Conservation (phyloP, 345 rosid species). For the Populus pruinosa region DNA sequence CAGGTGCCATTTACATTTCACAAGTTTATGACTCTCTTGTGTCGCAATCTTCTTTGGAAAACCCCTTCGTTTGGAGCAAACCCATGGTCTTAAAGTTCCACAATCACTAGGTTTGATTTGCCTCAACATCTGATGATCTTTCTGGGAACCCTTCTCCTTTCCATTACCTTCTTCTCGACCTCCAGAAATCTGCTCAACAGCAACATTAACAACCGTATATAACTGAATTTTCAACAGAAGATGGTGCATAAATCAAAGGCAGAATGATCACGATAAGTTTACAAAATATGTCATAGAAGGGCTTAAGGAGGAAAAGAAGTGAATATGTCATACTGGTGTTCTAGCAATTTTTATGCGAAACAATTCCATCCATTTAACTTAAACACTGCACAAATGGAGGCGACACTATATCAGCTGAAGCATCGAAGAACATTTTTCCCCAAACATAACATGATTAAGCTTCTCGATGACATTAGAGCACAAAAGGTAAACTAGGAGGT, state of each 20-base stretch:
- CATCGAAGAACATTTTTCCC: neutral
- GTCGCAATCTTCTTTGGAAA: conserved; percentile 45
- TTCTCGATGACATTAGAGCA: neutral
- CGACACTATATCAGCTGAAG: neutral
- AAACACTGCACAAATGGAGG: neutral
- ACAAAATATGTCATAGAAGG: neutral
- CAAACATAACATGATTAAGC: neutral
- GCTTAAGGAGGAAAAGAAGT: neutral
- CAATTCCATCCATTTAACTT: neutral
- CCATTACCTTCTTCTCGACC: conserved; percentile 36
- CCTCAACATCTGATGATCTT: conserved; percentile 23
- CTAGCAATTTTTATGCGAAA: neutral
- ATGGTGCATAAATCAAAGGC: neutral
- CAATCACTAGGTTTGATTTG: conserved; percentile 41
- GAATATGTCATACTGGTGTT: neutral
- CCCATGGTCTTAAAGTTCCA: conserved; percentile 58
- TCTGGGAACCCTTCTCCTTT: conserved; percentile 35
- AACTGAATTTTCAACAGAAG: neutral
- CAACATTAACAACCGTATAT: conserved; percentile 26
- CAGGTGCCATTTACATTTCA: conserved; percentile 41
- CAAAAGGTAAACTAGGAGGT: neutral
- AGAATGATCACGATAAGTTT: neutral
- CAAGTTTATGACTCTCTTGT: conserved; percentile 35
- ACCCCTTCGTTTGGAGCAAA: conserved; percentile 56
- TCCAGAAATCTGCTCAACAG: conserved; percentile 35